phyloP scores from a whole-genome alignment of 768 basidiomycete species.

The Hericium alpestre region DNA sequence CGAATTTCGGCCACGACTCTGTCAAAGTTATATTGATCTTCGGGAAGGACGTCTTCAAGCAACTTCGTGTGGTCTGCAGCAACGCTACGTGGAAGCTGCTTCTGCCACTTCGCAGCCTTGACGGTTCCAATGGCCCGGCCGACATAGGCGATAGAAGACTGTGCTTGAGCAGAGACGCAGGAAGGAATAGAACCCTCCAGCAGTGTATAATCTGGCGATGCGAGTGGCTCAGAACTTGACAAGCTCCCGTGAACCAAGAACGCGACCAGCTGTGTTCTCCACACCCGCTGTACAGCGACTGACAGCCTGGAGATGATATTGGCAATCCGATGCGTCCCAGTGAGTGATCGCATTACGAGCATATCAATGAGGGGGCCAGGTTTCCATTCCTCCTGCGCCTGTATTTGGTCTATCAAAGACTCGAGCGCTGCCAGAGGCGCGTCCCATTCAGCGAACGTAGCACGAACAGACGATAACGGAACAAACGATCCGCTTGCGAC shows the following conservation, averaged over 20 bases:
- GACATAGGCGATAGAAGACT: constrained; percentile 77
- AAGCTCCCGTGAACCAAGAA: constrained; percentile 75
- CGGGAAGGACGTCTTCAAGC: constrained; percentile 57
- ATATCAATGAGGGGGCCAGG: constrained; percentile 78
- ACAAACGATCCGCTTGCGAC: constrained; percentile 79
- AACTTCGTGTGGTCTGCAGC: constrained; percentile 55
- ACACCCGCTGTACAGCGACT: constrained; percentile 66
- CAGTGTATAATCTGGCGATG: constrained; percentile 48
- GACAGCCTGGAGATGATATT: constrained; percentile 63
- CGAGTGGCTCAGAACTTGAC: constrained; percentile 50
- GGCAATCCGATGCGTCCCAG: constrained; percentile 69
- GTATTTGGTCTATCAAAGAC: constrained; percentile 51
- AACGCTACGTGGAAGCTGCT: constrained; percentile 60
- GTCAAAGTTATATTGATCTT: constrained; percentile 72
- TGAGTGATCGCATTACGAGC: constrained; percentile 58
- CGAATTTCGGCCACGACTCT: constrained; percentile 63
- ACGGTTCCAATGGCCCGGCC: constrained; percentile 82
- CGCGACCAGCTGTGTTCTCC: constrained; percentile 74
- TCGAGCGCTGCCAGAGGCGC: constrained; percentile 69
- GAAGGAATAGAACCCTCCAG: constrained; percentile 61
- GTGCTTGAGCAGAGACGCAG: constrained; percentile 60
- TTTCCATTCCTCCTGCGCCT: constrained; percentile 43
- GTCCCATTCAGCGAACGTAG: constrained; percentile 82
- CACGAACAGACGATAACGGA: constrained; percentile 73
- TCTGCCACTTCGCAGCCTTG: constrained; percentile 68